A percentile compares a stretch with the other conserved stretches of the same genome.
These are phyloP conservation scores for Arthrobotrys iridis DNA, from an alignment of 2,329 filamentous ascomycete species.

Conservation along the genomic window DNA sequence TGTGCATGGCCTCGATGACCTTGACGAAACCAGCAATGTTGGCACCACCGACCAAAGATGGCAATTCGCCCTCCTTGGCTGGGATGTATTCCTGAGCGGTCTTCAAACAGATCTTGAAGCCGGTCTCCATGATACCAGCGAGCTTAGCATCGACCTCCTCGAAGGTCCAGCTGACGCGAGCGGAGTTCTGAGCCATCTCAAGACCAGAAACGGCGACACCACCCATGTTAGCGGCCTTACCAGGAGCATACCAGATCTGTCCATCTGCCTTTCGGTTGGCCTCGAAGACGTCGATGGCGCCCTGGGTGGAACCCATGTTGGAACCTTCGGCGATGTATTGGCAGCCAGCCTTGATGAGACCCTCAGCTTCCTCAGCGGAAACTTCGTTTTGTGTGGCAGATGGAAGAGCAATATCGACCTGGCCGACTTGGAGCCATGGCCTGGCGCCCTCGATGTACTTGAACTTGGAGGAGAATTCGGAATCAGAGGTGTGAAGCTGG, in stretches of 20 bases:
- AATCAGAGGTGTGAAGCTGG: slow-evolving; percentile 69
- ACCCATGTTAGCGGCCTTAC: slow-evolving; percentile 96
- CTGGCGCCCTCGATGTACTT: slow-evolving; percentile 87
- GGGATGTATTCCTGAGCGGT: slow-evolving; percentile 90
- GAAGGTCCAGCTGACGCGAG: slow-evolving; percentile 82
- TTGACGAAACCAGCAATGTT: slow-evolving; percentile 99
- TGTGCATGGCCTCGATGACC: slow-evolving; percentile 91
- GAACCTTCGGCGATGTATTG: slow-evolving; percentile 93
- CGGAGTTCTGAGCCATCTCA: slow-evolving; percentile 98
- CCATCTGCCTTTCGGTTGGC: slow-evolving; percentile 73
- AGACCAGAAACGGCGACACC: slow-evolving; percentile 97
- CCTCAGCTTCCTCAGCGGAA: slow-evolving; percentile 85
- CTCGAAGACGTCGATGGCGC: slow-evolving; percentile 94
- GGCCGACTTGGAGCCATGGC: slow-evolving; percentile 89
- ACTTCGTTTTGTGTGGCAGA: slow-evolving; percentile 98
- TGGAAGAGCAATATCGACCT: slow-evolving; percentile 90
- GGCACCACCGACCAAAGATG: slow-evolving; percentile 88
- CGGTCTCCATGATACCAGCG: slow-evolving; percentile 92
- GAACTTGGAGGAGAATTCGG: slow-evolving; percentile 72
- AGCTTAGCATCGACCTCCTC: slow-evolving; percentile 93
- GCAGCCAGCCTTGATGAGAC: slow-evolving; percentile 77
- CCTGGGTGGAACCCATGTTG: slow-evolving; percentile 99
- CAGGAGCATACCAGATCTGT: slow-evolving; percentile 90
- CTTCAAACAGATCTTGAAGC: slow-evolving; percentile 86
- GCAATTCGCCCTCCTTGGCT: slow-evolving; percentile 81